Base-by-base conservation (phyloP, 306 rosid species). In the Canavalia gladiata region DNA sequence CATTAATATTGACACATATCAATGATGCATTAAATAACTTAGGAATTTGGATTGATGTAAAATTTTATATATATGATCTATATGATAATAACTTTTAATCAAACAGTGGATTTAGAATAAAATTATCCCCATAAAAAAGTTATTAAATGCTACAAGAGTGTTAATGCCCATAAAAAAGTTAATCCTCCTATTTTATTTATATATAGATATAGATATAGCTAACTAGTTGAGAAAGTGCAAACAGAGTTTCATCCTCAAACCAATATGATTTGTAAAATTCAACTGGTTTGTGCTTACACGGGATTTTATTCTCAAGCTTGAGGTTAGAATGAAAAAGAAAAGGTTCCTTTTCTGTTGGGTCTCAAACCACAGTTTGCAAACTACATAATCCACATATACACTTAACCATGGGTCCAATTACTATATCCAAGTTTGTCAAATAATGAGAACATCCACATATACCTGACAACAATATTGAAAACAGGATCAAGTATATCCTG, bases 361-460 rank as follows among this genome's bases (percentile, higher is more conserved):
- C 65, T 63, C 75, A 51, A 52, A 30, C 52, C 35, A 68, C 33
- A 35, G 63, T 77, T 62, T 46, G 64, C 37, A 35, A 49, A 50
- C 62, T 64, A 18, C 2, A 57, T 51, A 28, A 3, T 50, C 30
- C 52, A 13, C 52, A 13, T 7, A 45, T n/a, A 52, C 51, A 77
- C 4, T 72, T 52, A 75, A 68, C n/a, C 74, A 59, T 43, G 52
- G 66, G n/a, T 45, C 72, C 43, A 12, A 66, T 39, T 7, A 59
- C 28, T 60, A 29, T 35, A 49, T 75, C 57, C 49, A 28, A 7
- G 49, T 76, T 41, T n/a, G 31, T 66, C 42, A 37, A 71, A 64
- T 37, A 45, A 73, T 33, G 54, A 75, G 70, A 37, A 67, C 42
- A n/a, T 46, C 81, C 72, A 77, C 81, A 55, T 8, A 55, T 5